phyloP scores from a whole-genome alignment of 139 green algal species.

The Diplosphaera chodatii region DNA sequence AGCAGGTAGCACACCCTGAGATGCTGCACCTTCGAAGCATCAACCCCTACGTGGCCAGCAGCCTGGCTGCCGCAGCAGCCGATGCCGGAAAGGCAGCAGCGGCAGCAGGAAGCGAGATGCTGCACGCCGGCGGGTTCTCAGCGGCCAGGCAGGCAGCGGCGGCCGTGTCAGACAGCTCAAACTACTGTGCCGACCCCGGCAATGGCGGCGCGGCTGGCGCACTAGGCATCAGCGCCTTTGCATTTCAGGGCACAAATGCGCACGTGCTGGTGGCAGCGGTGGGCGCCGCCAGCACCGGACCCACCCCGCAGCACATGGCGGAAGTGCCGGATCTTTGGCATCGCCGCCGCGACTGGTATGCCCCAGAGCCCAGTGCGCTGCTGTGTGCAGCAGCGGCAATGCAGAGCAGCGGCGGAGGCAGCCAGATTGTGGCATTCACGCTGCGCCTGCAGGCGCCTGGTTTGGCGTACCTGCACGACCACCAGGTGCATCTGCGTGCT shows the following conservation, averaged over 20 bases:
- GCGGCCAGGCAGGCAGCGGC: neutral
- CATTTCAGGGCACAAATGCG: conserved; percentile 76
- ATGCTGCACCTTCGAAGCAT: conserved; percentile 49
- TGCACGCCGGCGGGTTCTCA: neutral
- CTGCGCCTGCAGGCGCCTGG: conserved; percentile 17
- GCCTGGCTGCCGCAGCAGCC: neutral
- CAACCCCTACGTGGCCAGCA: conserved; percentile 43
- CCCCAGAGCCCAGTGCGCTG: neutral
- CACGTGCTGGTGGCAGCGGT: conserved; percentile 44
- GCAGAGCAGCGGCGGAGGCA: neutral
- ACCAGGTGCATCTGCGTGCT: conserved; percentile 53
- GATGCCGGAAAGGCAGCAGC: neutral
- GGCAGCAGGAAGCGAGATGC: neutral
- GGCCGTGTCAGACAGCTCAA: neutral
- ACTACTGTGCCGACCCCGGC: no score
- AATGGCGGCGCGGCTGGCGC: neutral
- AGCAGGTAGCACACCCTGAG: conserved; percentile 1
- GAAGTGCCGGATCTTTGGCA: neutral
- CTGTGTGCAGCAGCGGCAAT: neutral
- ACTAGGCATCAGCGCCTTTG: conserved; percentile 69
- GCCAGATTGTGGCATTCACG: conserved; percentile 15
- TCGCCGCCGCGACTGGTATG: conserved; percentile 2
- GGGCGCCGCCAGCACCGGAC: no score
- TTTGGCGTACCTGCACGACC: conserved; percentile 59
- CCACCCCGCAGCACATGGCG: neutral